Conservation (phyloP, 108 stramenopile species). For the Cyclotella sp. region DNA sequence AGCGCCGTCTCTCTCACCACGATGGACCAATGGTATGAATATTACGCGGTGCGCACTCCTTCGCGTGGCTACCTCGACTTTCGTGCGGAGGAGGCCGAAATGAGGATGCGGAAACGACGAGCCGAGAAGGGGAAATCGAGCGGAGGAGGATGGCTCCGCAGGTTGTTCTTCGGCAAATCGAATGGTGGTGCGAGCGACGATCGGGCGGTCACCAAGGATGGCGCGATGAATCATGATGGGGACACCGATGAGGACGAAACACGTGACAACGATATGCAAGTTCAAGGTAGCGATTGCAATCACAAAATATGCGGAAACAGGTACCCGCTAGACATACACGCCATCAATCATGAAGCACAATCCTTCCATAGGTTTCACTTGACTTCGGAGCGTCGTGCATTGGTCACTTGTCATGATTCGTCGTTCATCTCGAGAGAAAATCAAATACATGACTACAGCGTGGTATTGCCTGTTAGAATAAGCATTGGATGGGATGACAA, state of each 20-base stretch:
- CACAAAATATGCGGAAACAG: neutral
- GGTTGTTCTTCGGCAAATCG: constrained; percentile 24
- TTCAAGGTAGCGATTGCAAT: neutral
- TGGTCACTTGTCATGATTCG: neutral
- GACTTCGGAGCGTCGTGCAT: constrained; percentile 37
- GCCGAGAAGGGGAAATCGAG: neutral
- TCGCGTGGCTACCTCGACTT: constrained; percentile 24
- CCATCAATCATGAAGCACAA: constrained; percentile 25
- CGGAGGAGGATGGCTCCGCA: constrained; percentile 26
- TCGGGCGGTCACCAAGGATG: neutral
- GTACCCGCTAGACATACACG: neutral
- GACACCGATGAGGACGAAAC: neutral
- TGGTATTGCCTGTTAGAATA: constrained; percentile 31
- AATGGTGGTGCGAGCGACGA: neutral
- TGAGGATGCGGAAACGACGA: constrained; percentile 11
- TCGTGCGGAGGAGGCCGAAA: neutral
- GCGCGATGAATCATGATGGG: neutral
- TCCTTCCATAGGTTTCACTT: constrained; percentile 52
- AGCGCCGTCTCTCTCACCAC: constrained; percentile 26
- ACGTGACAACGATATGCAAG: neutral
- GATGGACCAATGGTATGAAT: constrained; percentile 40
- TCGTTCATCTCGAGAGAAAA: neutral
- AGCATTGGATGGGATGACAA: constrained; percentile 24
- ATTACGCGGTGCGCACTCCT: constrained; percentile 39
- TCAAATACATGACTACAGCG: constrained; percentile 1